phyloP scores from a whole-genome alignment of 495 filamentous ascomycete genomes.

The Penicillium cinerascens region DNA sequence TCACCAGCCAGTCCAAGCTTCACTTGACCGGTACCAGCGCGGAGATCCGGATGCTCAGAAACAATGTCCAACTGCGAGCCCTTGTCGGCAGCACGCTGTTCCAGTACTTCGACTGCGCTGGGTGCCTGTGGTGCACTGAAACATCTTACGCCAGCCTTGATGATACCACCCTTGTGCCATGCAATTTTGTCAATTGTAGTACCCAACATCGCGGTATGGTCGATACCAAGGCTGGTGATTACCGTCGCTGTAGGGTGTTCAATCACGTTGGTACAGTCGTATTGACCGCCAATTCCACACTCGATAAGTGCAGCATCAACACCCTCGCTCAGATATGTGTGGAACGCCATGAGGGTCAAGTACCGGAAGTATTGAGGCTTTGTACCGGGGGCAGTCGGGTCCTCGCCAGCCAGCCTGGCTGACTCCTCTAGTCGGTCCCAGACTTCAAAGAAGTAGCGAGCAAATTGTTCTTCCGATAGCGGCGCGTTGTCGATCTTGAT shows the following conservation, averaged over 20 bases:
- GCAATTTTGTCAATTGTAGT: conserved; percentile 86
- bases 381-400: conserved; percentile 41
- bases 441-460: conserved; percentile 82
- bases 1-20: conserved; percentile 70
- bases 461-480: conserved; percentile 71
- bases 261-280: conserved; percentile 91
- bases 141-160: conserved; percentile 66
- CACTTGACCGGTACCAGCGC: conserved; percentile 40
- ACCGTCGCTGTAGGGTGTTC: conserved; percentile 66
- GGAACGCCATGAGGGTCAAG: conserved; percentile 84
- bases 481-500: conserved; percentile 78
- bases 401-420: conserved; percentile 43
- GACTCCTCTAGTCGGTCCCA: conserved; percentile 72
- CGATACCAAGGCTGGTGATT: conserved; percentile 85
- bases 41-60: conserved; percentile 58
- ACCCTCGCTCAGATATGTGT: conserved; percentile 75
- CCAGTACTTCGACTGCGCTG: conserved; percentile 64
- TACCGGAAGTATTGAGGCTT: conserved; percentile 92
- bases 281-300: conserved; percentile 90
- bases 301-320: conserved; percentile 86
- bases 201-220: conserved; percentile 78
- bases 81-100: conserved; percentile 66
- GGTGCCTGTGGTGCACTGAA: conserved; percentile 72
- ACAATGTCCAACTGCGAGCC: conserved; percentile 59
- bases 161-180: conserved; percentile 95